Conservation (phyloP, 257 asterid genomes). For the Paulownia fortunei region DNA sequence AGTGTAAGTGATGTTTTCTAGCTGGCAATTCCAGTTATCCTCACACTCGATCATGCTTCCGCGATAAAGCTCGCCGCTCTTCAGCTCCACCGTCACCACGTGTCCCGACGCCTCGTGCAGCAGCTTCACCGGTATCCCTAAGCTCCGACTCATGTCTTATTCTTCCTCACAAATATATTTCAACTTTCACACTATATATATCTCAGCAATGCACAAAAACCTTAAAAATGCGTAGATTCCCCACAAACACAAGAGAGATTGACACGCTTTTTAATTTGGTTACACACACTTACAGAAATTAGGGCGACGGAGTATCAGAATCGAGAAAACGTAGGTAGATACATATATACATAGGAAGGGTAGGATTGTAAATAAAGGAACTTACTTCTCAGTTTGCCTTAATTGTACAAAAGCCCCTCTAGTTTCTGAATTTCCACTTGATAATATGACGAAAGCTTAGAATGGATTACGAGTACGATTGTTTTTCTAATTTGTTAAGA, state of each 20-base stretch:
- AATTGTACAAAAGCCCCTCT: conserved; percentile 23
- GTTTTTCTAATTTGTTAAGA: not conserved
- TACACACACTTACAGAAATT: conserved; percentile 16
- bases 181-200: not conserved
- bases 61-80: conserved; percentile 92
- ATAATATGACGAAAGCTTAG: not conserved
- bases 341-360: not conserved
- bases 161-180: not conserved
- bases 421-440: conserved; percentile 19
- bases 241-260: not conserved
- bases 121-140: conserved; percentile 96
- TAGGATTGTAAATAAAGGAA: conserved; percentile 12
- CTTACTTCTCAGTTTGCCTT: not conserved
- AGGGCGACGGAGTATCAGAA: conserved; percentile 33
- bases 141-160: conserved; percentile 77
- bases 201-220: conserved; percentile 8
- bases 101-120: conserved; percentile 97
- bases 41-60: conserved; percentile 89
- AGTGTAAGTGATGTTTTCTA: conserved; percentile 62
- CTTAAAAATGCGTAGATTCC: not conserved
- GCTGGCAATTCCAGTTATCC: conserved; percentile 69
- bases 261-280: not conserved
- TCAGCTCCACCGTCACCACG: conserved; percentile 86
- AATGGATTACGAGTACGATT: not conserved
- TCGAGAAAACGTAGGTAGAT: not conserved